Conservation (phyloP, 208 protist genomes). For the Wallacemonas rigidus region DNA sequence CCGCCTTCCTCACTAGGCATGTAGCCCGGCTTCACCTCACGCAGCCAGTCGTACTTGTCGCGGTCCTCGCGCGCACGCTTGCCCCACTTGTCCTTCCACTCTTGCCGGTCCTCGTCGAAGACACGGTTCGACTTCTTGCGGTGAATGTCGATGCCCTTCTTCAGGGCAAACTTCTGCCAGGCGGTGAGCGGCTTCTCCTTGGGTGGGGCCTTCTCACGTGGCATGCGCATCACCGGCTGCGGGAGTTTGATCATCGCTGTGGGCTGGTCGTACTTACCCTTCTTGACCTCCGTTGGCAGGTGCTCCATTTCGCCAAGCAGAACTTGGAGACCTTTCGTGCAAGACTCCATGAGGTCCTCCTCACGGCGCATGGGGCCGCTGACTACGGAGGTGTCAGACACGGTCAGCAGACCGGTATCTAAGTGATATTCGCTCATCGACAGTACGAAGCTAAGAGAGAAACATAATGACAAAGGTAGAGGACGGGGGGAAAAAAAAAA, state of each 20-base stretch:
- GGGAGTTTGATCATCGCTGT: slow-evolving; percentile 77
- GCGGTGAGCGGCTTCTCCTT: slow-evolving; percentile 88
- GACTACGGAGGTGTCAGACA: slow-evolving; percentile 79
- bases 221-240: slow-evolving; percentile 82
- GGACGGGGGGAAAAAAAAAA: slow-evolving; percentile 14
- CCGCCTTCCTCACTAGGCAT: slow-evolving; percentile 85
- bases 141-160: slow-evolving; percentile 93
- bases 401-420: slow-evolving; percentile 76
- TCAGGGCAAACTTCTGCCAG: slow-evolving; percentile 92
- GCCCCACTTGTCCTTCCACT: slow-evolving; percentile 93
- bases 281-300: slow-evolving; percentile 73
- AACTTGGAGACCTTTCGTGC: slow-evolving; percentile 62
- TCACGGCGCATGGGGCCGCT: slow-evolving; percentile 82
- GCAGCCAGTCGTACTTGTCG: slow-evolving; percentile 92
- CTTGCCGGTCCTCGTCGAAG: slow-evolving; percentile 89
- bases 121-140: slow-evolving; percentile 89
- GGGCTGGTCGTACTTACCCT: slow-evolving; percentile 78
- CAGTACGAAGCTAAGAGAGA: slow-evolving; percentile 2
- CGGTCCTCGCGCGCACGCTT: slow-evolving; percentile 90
- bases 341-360: slow-evolving; percentile 71
- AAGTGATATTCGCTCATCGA: slow-evolving; percentile 77
- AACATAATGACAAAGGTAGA: slow-evolving; percentile 12
- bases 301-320: slow-evolving; percentile 71
- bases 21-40: slow-evolving; percentile 90
- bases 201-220: slow-evolving; percentile 91